Conservation (phyloP, 1,284 basidiomycete species). For the Anthracocystis setariae region DNA sequence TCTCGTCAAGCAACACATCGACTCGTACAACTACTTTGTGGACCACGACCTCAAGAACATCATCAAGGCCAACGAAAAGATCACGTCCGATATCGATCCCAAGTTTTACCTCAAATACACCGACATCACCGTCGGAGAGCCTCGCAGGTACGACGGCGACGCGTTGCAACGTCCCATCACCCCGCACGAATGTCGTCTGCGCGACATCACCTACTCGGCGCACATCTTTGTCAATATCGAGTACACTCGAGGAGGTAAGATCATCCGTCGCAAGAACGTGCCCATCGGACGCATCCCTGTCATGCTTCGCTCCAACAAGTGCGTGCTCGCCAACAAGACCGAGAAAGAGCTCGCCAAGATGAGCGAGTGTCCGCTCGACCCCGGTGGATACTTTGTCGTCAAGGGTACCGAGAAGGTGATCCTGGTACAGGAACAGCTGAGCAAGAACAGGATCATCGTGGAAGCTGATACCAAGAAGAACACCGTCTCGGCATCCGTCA, state of each 20-base stretch:
- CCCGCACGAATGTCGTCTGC: constrained; percentile 95
- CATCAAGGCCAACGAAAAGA: constrained; percentile 68
- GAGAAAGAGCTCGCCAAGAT: constrained; percentile 88
- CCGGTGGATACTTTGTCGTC: constrained; percentile 98
- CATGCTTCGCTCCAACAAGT: constrained; percentile 93
- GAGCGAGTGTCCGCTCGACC: constrained; percentile 97
- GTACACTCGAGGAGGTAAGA: constrained; percentile 90
- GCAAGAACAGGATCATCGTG: constrained; percentile 99
- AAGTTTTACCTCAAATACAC: constrained; percentile 97
- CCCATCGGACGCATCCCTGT: constrained; percentile 93
- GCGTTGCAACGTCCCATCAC: constrained; percentile 84
- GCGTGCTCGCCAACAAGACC: constrained; percentile 79
- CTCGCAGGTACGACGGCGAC: constrained; percentile 81
- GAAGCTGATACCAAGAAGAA: constrained; percentile 83
- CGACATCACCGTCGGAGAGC: constrained; percentile 81
- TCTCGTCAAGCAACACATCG: constrained; percentile 89
- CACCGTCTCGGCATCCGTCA: constrained; percentile 93
- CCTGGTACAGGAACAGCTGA: constrained; percentile 96
- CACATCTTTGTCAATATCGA: constrained; percentile 94
- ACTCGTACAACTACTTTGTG: constrained; percentile 99
- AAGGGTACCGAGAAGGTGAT: constrained; percentile 99
- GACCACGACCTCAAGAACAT: constrained; percentile 87
- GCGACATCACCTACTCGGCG: constrained; percentile 95
- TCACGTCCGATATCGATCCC: constrained; percentile 91
- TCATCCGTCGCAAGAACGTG: constrained; percentile 84